Conservation (phyloP, 805 yeast species). For the Candida nemodendra region DNA sequence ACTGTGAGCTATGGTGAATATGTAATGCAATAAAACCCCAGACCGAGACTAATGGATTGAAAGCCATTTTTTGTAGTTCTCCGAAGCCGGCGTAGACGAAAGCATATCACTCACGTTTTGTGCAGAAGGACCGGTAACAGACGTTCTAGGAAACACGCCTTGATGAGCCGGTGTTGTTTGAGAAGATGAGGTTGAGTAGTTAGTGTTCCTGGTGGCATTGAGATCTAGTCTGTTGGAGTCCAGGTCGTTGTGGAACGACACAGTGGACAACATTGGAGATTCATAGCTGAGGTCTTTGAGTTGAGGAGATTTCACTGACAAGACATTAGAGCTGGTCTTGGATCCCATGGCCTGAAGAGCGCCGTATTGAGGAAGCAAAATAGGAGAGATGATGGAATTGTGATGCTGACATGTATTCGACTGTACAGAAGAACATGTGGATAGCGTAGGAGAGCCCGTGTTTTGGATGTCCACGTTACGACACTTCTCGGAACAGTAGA, state of each 20-base stretch:
- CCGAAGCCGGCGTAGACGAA: constrained; percentile 28
- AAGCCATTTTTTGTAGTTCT: constrained; percentile 33
- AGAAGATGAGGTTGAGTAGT: background rate
- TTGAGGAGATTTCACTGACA: constrained; percentile 24
- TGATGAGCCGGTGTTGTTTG: background rate
- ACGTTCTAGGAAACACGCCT: constrained; percentile 6
- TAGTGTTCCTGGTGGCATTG: constrained; percentile 14
- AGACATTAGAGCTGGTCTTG: background rate
- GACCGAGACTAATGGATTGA: constrained; percentile 22
- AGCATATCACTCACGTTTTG: constrained; percentile 30
- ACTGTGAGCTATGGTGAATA: background rate
- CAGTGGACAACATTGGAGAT: constrained; percentile 29
- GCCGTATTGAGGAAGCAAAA: constrained; percentile 29
- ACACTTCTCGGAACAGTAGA: constrained; percentile 35
- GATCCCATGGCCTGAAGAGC: constrained; percentile 1
- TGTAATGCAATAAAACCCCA: constrained; percentile 1
- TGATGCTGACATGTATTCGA: constrained; percentile 11
- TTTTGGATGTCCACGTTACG: constrained; percentile 25
- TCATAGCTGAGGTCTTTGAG: constrained; percentile 29
- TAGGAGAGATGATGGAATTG: constrained; percentile 27
- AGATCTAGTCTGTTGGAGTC: constrained; percentile 32
- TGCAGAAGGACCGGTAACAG: constrained; percentile 11
- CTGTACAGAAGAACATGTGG: constrained; percentile 21
- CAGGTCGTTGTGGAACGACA: constrained; percentile 23
- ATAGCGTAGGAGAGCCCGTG: constrained; percentile 25